Evolutionary conservation across 140 eudicot species (phyloP).

Genomic region (Bidens hawaiensis): DNA sequence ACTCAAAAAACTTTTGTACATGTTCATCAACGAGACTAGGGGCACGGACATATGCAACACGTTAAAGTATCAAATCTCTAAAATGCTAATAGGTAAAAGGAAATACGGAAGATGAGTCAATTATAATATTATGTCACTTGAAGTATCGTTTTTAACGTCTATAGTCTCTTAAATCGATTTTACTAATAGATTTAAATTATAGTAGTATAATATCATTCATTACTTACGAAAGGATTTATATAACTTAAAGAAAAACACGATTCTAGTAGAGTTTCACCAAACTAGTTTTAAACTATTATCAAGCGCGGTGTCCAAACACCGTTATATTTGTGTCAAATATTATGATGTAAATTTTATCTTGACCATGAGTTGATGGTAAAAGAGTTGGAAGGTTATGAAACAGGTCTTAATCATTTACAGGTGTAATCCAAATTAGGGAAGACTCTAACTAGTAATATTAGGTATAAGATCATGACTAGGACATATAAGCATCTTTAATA

Average conservation of each 20-base stretch:
- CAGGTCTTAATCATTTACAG: constrained; percentile 34
- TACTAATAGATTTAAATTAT: not conserved
- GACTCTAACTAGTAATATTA: constrained; percentile 14
- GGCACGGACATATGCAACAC: not conserved
- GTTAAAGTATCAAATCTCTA: constrained; percentile 8
- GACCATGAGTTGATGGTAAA: constrained; percentile 7
- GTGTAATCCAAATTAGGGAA: constrained; percentile 26
- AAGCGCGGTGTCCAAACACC: not conserved
- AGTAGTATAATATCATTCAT: not conserved
- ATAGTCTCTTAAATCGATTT: not conserved
- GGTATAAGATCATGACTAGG: constrained; percentile 24
- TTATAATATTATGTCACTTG: not conserved
- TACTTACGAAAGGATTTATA: too few relatives aligned
- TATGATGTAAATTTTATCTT: not conserved
- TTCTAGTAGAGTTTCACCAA: too few relatives aligned
- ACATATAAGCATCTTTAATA: constrained; percentile 6
- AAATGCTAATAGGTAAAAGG: not conserved
- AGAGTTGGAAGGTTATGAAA: constrained; percentile 5
- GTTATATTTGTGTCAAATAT: not conserved
- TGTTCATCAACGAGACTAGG: constrained; percentile 9
- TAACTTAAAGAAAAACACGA: too few relatives aligned
- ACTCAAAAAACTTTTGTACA: constrained; percentile 15
- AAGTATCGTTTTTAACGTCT: not conserved
- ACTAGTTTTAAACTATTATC: not conserved
- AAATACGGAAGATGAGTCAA: not conserved